A percentile compares a stretch with the other conserved stretches of the same genome.
These are phyloP conservation scores for Prunus kanzakura DNA, from an alignment of 306 rosid species.

Conservation along the genomic window DNA sequence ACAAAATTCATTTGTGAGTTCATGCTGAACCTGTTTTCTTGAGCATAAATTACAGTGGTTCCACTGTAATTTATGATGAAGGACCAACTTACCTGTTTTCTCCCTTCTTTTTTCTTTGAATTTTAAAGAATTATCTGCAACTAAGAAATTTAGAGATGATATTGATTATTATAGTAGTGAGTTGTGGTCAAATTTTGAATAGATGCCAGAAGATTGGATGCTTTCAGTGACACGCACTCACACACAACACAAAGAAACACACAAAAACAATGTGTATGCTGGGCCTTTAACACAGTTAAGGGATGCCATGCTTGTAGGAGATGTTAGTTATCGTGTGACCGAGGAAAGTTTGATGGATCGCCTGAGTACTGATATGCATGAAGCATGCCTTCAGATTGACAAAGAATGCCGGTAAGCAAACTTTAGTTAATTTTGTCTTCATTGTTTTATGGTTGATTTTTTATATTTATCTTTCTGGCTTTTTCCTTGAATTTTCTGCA, in stretches of 20 bases:
- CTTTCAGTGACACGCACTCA: too few species aligned
- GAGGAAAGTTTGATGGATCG: constrained; percentile 67
- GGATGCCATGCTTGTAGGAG: constrained; percentile 30
- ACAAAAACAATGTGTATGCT: neutral
- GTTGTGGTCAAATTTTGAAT: neutral
- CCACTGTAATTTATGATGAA: neutral
- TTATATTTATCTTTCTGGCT: neutral
- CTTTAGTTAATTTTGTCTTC: neutral
- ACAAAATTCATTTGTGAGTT: neutral
- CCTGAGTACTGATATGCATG: constrained; percentile 55
- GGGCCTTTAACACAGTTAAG: neutral
- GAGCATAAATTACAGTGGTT: neutral
- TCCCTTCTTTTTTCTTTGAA: neutral
- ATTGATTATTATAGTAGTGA: neutral
- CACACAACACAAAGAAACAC: neutral
- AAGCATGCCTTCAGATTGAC: constrained; percentile 65
- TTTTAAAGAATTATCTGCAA: neutral
- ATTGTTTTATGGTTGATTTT: neutral
- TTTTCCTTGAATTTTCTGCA: neutral
- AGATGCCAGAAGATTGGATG: too few species aligned
- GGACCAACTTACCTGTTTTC: neutral
- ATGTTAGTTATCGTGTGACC: constrained; percentile 42
- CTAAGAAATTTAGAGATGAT: neutral
- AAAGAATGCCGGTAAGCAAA: constrained; percentile 57
- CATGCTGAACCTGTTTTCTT: neutral